Conservation (phyloP, 257 asterid genomes). For the Solanum chmielewskii region DNA sequence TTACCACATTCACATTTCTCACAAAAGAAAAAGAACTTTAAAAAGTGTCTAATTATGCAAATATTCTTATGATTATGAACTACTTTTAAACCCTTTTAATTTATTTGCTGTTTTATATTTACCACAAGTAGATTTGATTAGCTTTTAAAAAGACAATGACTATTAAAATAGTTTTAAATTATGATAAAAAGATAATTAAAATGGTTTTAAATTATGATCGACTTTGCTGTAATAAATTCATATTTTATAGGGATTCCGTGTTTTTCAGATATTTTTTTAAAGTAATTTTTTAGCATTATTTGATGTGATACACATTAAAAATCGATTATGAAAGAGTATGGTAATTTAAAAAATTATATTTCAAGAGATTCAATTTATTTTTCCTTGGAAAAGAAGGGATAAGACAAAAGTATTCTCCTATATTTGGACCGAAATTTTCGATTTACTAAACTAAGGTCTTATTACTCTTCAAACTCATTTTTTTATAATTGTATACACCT, state of each 20-base stretch:
- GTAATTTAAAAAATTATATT: too few relatives aligned
- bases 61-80: not conserved
- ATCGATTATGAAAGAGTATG: not conserved
- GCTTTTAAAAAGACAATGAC: not conserved
- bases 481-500: too few relatives aligned
- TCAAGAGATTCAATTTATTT: too few relatives aligned
- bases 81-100: not conserved
- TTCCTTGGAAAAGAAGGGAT: too few relatives aligned
- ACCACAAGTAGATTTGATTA: not conserved
- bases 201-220: not conserved
- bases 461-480: too few relatives aligned
- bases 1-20: not conserved
- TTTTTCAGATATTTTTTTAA: too few relatives aligned
- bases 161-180: too few relatives aligned
- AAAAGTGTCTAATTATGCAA: not conserved
- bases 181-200: too few relatives aligned
- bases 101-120: not conserved
- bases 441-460: too few relatives aligned
- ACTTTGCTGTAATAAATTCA: too few relatives aligned
- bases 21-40: not conserved
- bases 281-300: too few relatives aligned
- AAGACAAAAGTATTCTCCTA: fast-evolving
- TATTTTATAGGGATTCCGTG: not conserved
- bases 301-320: not conserved
- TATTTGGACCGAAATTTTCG: too few relatives aligned